Conservation (phyloP, 805 yeast species). For the Sugiyamaella marilandica region DNA sequence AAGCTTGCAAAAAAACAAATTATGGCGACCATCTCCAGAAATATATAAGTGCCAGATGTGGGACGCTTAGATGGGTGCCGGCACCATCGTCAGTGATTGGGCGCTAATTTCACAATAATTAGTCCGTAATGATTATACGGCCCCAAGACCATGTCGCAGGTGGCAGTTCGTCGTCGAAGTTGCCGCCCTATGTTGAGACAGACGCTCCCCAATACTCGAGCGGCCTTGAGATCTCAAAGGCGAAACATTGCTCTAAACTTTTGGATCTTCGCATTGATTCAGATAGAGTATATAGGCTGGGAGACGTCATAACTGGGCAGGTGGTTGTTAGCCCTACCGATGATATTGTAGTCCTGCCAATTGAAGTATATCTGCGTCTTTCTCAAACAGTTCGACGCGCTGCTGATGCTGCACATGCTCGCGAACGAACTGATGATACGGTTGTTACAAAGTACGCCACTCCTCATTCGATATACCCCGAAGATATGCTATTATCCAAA, state of each 20-base stretch:
- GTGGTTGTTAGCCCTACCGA: not conserved
- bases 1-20: constrained; percentile 1
- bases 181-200: not conserved
- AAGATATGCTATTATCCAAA: not conserved
- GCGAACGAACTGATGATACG: not conserved
- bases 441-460: not conserved
- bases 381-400: not conserved
- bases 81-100: too few species aligned
- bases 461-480: not conserved
- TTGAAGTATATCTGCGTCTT: not conserved
- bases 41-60: too few species aligned
- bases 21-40: not conserved
- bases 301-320: not conserved
- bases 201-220: not conserved
- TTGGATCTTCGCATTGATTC: not conserved
- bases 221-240: not conserved
- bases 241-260: not conserved
- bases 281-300: not conserved
- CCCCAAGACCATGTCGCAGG: not conserved
- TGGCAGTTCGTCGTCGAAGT: not conserved
- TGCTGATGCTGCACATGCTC: not conserved
- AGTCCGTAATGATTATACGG: not conserved
- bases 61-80: too few species aligned
- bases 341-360: not conserved
- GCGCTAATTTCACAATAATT: too few species aligned